phyloP scores from a whole-genome alignment of 495 filamentous ascomycete species.

The Chaetomium tenue region DNA sequence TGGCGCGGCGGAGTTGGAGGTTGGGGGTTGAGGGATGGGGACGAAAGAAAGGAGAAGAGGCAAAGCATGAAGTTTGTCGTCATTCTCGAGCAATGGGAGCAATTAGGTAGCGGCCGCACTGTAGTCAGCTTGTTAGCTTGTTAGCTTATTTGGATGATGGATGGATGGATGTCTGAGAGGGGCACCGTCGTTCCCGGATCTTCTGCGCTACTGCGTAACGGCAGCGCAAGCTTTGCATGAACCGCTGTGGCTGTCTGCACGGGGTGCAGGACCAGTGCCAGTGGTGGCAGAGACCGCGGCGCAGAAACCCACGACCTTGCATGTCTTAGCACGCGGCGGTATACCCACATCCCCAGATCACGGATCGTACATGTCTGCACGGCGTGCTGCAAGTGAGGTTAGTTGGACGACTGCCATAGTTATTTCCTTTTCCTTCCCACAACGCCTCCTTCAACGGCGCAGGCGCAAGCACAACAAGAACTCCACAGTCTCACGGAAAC shows the following conservation, averaged over 20 bases:
- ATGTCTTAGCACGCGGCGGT: conserved; percentile 8
- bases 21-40: not conserved
- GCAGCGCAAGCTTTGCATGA: conserved; percentile 20
- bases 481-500: not conserved
- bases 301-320: not conserved
- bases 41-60: not conserved
- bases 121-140: too few relatives aligned
- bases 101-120: not conserved
- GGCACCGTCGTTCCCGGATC: conserved; percentile 12
- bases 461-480: not conserved
- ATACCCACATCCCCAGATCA: conserved; percentile 5
- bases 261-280: conserved; percentile 1
- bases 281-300: not conserved
- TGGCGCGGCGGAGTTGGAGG: not conserved
- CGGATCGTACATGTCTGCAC: conserved; percentile 1
- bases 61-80: not conserved
- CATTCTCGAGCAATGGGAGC: not conserved
- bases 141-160: not conserved
- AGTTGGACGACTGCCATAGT: not conserved
- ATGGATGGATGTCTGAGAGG: not conserved
- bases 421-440: not conserved
- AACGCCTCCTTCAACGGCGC: not conserved
- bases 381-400: conserved; percentile 5
- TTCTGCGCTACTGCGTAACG: conserved; percentile 16
- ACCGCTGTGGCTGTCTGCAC: conserved; percentile 21